Percentiles rank a stretch among this genome's conserved stretches.
phyloP scores from a whole-genome alignment of 2,329 filamentous ascomycete genomes.

The Colletotrichum musicola region DNA sequence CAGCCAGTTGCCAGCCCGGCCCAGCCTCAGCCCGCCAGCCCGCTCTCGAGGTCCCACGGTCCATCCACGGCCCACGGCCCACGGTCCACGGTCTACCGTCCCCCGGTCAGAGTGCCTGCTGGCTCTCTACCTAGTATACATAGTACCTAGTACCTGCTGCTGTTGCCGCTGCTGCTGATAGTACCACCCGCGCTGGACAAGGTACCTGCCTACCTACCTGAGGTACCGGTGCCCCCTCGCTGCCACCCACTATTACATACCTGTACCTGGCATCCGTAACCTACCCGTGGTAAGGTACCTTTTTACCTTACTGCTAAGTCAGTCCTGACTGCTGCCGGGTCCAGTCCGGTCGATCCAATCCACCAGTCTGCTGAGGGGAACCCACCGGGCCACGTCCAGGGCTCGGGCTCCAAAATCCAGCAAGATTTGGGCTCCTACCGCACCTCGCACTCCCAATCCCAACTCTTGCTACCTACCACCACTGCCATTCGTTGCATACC shows the following conservation, averaged over 20 bases:
- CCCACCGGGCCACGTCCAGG: conserved; percentile 36
- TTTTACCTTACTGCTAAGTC: conserved; percentile 19
- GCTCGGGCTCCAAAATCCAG: conserved; percentile 37
- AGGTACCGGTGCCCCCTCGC: background rate
- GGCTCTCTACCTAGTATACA: too few relatives aligned
- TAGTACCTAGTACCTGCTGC: background rate
- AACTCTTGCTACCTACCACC: conserved; percentile 13
- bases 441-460: conserved; percentile 24
- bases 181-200: conserved; percentile 1
- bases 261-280: background rate
- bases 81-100: conserved; percentile 4
- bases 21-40: conserved; percentile 9
- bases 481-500: background rate
- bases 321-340: conserved; percentile 25
- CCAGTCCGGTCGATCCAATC: conserved; percentile 39
- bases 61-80: too few relatives aligned
- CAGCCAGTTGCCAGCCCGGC: conserved; percentile 22
- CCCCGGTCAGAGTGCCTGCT: conserved; percentile 32
- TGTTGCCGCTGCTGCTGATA: conserved; percentile 21
- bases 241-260: background rate
- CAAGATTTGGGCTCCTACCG: conserved; percentile 38
- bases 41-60: background rate
- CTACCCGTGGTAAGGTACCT: background rate
- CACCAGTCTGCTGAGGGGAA: conserved; percentile 38
- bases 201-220: background rate